Percentiles rank a stretch among this genome's conserved stretches.
Conservation (phyloP, 495 filamentous ascomycete species). For the Podospora fimiseda region DNA sequence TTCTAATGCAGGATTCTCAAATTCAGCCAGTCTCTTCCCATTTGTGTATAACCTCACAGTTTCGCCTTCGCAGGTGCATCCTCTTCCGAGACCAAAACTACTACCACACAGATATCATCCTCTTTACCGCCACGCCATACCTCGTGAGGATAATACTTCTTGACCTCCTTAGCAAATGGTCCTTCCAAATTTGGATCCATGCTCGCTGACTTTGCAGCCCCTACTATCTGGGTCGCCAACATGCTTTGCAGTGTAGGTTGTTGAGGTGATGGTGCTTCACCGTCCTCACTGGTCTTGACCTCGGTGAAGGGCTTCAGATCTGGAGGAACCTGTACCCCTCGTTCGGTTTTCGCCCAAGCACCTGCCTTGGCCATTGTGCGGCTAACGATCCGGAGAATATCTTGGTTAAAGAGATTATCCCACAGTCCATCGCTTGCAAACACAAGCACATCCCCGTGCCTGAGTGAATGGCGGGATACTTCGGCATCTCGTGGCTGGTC, state of each 20-base stretch:
- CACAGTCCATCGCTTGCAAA: constrained; percentile 94
- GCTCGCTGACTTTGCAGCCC: constrained; percentile 78
- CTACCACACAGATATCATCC: constrained; percentile 82
- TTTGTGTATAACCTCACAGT: constrained; percentile 30
- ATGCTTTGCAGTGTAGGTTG: constrained; percentile 58
- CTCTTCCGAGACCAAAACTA: constrained; percentile 61
- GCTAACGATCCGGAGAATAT: constrained; percentile 74
- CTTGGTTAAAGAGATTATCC: constrained; percentile 90
- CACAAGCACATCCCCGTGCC: constrained; percentile 85
- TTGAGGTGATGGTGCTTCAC: neutral
- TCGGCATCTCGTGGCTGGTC: constrained; percentile 83
- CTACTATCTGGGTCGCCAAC: constrained; percentile 69
- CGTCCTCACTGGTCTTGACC: constrained; percentile 26
- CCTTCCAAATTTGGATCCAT: constrained; percentile 71
- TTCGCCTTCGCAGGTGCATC: constrained; percentile 31
- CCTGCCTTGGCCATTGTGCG: constrained; percentile 62
- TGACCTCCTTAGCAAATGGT: constrained; percentile 90
- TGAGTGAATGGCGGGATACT: constrained; percentile 63
- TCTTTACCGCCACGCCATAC: constrained; percentile 81
- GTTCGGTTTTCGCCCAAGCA: constrained; percentile 63
- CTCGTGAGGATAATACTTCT: constrained; percentile 76
- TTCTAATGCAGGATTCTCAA: no score
- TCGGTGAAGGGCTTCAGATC: constrained; percentile 48
- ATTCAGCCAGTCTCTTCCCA: no score
- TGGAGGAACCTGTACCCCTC: constrained; percentile 53